A percentile compares a stretch with the other conserved stretches of the same genome.
Conservation (phyloP, 768 basidiomycete genomes). For the Psilocybe cubensis region DNA sequence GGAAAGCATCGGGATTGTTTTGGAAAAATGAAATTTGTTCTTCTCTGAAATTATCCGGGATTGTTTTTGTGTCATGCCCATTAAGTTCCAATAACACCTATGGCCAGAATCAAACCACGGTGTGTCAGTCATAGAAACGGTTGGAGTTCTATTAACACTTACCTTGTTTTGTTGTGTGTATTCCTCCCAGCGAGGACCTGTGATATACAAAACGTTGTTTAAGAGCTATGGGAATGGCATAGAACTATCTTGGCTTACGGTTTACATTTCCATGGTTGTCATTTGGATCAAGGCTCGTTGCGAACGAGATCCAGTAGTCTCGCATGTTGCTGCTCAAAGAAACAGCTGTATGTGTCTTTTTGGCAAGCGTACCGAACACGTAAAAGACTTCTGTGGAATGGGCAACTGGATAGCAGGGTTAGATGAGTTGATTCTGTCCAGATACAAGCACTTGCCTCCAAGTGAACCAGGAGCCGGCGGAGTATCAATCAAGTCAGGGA, state of each 20-base stretch:
- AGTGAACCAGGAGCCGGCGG: conserved; percentile 18
- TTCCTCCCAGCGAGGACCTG: conserved; percentile 11
- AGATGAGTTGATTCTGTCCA: not conserved
- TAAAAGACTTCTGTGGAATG: conserved; percentile 30
- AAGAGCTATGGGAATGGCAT: not conserved
- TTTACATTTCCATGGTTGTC: conserved; percentile 28
- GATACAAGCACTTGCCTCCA: conserved; percentile 29
- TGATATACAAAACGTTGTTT: not conserved
- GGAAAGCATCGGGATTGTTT: conserved; percentile 10
- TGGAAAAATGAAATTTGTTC: conserved; percentile 8
- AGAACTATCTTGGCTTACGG: not conserved
- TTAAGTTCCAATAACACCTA: conserved; percentile 5
- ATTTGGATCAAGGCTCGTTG: conserved; percentile 36
- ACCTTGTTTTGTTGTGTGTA: conserved; percentile 10
- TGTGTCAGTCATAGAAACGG: not conserved
- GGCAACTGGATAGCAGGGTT: conserved; percentile 10
- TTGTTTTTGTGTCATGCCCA: conserved; percentile 1
- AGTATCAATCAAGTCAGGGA: conserved; percentile 17
- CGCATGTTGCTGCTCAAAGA: conserved; percentile 31
- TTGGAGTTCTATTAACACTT: not conserved
- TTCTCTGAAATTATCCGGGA: conserved; percentile 7
- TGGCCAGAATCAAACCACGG: not conserved
- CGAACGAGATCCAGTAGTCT: conserved; percentile 44
- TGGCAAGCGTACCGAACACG: conserved; percentile 29
- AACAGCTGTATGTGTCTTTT: conserved; percentile 17